Evolutionary conservation across 805 yeast species (phyloP), one percentile per base, ranked within the genome.

Genomic region (Vanderwaltozyma tropicalis): DNA sequence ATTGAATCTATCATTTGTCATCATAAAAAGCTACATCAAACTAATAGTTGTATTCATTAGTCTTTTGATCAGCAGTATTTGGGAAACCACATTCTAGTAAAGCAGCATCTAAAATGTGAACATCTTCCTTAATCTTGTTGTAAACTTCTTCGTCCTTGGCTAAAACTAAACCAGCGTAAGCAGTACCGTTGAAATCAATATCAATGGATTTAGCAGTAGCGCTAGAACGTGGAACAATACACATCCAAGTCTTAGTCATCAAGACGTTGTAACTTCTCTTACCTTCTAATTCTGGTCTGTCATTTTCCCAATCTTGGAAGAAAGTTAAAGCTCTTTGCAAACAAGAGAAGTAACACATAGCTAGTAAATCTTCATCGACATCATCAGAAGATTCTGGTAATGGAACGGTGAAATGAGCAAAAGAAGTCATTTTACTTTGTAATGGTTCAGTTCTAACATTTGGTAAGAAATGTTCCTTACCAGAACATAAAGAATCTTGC

Each of bases 341-440:
- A 20, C 88, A 66, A 7, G 85, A 71, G 38, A 82, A 72, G 60
- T 81, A 89, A 27, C 74, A 68, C 69, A 82, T 65, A 0, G 84
- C 78, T 44, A 87, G 64, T 14, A 64, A 60, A 17, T 79, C 85
- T 40, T 72, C 75, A 37, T 67, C 64, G 20, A 71, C 71, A 6
- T 62, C 71, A 21, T 71, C 59, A 3, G 63, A 63, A 3, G 57
- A 55, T 27, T 58, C 64, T 13, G 76, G 72, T 18, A 86, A 53
- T 32, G 81, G 84, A n/a, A 80, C 73, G 18, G 83, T 74, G 55
- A 71, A 87, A 63, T 92, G 95, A 14, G 94, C 86, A 62, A 82
- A 85, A 9, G 87, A 76, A 24, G 82, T 63, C 18, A 68, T 65
- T 15, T 67, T 60, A 50, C 75, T 72, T 46, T 72, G 74, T 38